Evolutionary conservation across 2,329 filamentous ascomycete species (phyloP).

Genomic region (Aspergillus amoenus): DNA sequence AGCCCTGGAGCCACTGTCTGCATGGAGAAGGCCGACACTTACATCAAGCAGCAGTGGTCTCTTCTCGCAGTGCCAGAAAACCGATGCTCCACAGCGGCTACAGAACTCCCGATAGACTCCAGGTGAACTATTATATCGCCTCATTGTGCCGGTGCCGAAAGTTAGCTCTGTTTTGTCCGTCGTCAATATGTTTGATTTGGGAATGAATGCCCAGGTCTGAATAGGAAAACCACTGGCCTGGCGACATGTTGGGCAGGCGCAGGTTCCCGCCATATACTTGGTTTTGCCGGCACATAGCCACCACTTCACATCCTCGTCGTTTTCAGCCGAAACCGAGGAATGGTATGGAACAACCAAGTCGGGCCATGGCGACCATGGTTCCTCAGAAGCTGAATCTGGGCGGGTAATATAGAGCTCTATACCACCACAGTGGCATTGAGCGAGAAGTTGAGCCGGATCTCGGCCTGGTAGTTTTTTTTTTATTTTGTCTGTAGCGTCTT

Average conservation of each 20-base stretch:
- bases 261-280: slow-evolving; percentile 61
- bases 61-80: slow-evolving; percentile 60
- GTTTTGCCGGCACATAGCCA: slow-evolving; percentile 52
- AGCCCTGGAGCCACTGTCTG: slow-evolving; percentile 53
- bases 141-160: slow-evolving; percentile 47
- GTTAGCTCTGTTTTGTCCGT: slow-evolving; percentile 32
- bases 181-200: slow-evolving; percentile 57
- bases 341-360: slow-evolving; percentile 55
- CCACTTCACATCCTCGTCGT: slow-evolving; percentile 56
- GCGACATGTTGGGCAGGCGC: slow-evolving; percentile 63
- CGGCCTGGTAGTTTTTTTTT: not conserved
- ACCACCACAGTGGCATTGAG: slow-evolving; percentile 55
- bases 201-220: slow-evolving; percentile 66
- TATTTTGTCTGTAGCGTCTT: not conserved
- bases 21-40: slow-evolving; percentile 59
- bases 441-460: slow-evolving; percentile 36
- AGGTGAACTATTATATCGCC: slow-evolving; percentile 54
- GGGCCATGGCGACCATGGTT: slow-evolving; percentile 50
- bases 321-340: slow-evolving; percentile 36
- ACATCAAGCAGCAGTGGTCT: slow-evolving; percentile 62
- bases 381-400: slow-evolving; percentile 49
- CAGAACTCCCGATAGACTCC: slow-evolving; percentile 63
- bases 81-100: slow-evolving; percentile 59
- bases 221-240: slow-evolving; percentile 62
- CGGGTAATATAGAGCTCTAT: slow-evolving; percentile 59